Base-by-base conservation (phyloP, 768 basidiomycete genomes). In the Collybia mongolica region DNA sequence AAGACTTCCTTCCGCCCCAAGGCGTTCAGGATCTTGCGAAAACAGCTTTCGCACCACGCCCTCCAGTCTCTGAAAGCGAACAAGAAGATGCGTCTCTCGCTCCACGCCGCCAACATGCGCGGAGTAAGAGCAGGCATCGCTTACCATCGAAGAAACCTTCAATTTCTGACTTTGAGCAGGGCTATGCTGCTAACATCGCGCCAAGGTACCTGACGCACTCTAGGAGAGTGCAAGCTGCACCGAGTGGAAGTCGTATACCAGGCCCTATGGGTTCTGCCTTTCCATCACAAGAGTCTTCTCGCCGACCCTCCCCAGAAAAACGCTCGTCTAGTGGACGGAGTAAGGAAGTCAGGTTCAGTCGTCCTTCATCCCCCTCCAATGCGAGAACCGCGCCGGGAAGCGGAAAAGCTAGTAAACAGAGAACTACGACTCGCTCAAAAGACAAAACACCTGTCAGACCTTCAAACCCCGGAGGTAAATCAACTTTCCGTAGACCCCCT, bases 101-200 rank as follows among this genome's bases (percentile, higher is more conserved):
- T 23, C 68, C 63, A 32, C 65, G 65, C 48, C 78, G 76, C 15
- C 68, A 61, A 14, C 61, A 73, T 5, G 48, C 71, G 17, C 77
- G 82, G 32, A 75, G 62, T 54, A 80, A 75, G 55, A 73, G 72
- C 28, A 75, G 80, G 51, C 81, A 82, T 58, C 78, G 75, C 35
- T 57, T 74, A 40, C 67, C 77, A 38, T 59, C 69, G 12, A 78
- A 73, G 61, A 83, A 82, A 54, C 68, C 81, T 35, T 85, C 86
- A 7, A 74, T 76, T 8, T 95, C 93, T 5, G 94, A 96, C 62
- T 92, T 92, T 47, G 94, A 96, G 68, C 83, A 88, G 49, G 84
- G 93, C 41, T 96, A 95, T 68, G 93, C 93, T 3, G 90, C 86
- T n/a, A 94, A 94, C 61, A 84, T 93, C 51, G 93, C 91, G 1